Evolutionary conservation across 1,284 basidiomycete species (phyloP), one percentile per base, ranked within the genome.

Genomic region (Trametes pubescens): DNA sequence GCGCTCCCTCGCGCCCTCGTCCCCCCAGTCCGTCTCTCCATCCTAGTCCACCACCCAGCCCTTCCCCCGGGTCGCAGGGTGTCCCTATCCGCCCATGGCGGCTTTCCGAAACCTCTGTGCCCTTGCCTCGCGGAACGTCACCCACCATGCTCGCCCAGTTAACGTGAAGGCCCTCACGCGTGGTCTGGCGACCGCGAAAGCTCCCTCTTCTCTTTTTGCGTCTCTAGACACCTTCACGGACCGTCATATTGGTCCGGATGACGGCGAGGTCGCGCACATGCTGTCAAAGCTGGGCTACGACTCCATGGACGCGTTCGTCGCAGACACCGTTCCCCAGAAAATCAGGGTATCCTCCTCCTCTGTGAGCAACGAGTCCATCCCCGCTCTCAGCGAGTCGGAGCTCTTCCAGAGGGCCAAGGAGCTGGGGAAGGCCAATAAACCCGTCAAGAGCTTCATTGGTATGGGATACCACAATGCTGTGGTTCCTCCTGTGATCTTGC

Each of bases 381-480:
- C 86, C 4, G 82, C 92, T 0, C 82, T 94, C 63, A 94, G 93
- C 76, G 98, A 99, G 80, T 88, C 91, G 16, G 92, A 99, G 80
- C 83, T 99, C 46, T 83, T 90, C 59, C 79, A 82, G 48, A 84
- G 94, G 57, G 95, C 93, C 2, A 90, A 89, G 73, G 85, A 88
- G 71, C 81, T 99, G 26, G 95, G 90, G 21, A 79, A 76, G 35
- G 83, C 88, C 77, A 99, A 99, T 80, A 88, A 90, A 78, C 81
- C 86, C 9, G 91, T 91, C 79, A 95, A 93, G 83, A 96, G 90
- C 74, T 97, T 95, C 77, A 99, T 99, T 75, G 97, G 97, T 48
- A 95, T 98, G 95, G 97, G 97, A 14, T 99, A 99, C 79, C 93
- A 97, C 75, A 92, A 91, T 73, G 95, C 96, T 21, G 94, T 97